Evolutionary conservation across 2,329 filamentous ascomycete species (phyloP).

Genomic region (Hypocreales sp.): DNA sequence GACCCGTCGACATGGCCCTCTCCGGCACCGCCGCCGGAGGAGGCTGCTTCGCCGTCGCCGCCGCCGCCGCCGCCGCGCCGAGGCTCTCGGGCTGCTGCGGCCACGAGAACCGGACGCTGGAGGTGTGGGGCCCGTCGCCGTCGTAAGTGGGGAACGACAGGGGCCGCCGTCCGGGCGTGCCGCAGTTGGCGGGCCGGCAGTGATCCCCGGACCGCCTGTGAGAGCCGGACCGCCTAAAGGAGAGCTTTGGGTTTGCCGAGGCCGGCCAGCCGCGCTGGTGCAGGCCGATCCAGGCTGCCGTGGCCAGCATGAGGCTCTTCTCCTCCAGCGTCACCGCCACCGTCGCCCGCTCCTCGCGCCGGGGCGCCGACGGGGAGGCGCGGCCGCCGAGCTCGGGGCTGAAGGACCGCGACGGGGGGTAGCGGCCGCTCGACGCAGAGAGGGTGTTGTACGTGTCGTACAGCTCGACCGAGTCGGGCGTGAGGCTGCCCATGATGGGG

Average conservation of each 20-base stretch:
- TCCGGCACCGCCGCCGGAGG: conserved; percentile 4
- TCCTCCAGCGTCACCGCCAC: conserved; percentile 15
- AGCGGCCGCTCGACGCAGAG: conserved; percentile 30
- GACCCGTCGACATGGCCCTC: conserved; percentile 10
- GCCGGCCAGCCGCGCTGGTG: conserved; percentile 20
- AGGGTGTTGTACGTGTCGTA: conserved; percentile 50
- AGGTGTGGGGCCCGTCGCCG: conserved; percentile 2
- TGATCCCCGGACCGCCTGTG: conserved; percentile 9
- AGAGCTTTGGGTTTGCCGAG: conserved; percentile 13
- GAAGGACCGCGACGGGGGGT: conserved; percentile 26
- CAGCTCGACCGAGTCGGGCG: conserved; percentile 48
- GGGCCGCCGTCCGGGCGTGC: conserved; percentile 2
- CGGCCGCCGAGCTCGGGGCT: conserved; percentile 8
- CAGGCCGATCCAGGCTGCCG: conserved; percentile 21
- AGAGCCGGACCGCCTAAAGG: too few species aligned
- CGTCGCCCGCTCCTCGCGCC: conserved; percentile 14
- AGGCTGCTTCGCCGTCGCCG: too few species aligned
- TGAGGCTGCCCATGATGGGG: conserved; percentile 58
- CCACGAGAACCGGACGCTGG: conserved; percentile 1
- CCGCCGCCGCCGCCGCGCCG: neutral
- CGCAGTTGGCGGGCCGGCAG: conserved; percentile 8
- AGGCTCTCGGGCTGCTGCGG: neutral
- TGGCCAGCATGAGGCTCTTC: conserved; percentile 21
- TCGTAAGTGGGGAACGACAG: conserved; percentile 5
- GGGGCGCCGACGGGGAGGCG: conserved; percentile 5